Percentiles rank a stretch among this genome's conserved stretches.
These are phyloP conservation scores for Salix exigua DNA, from an alignment of 345 rosid species.

Conservation along the genomic window DNA sequence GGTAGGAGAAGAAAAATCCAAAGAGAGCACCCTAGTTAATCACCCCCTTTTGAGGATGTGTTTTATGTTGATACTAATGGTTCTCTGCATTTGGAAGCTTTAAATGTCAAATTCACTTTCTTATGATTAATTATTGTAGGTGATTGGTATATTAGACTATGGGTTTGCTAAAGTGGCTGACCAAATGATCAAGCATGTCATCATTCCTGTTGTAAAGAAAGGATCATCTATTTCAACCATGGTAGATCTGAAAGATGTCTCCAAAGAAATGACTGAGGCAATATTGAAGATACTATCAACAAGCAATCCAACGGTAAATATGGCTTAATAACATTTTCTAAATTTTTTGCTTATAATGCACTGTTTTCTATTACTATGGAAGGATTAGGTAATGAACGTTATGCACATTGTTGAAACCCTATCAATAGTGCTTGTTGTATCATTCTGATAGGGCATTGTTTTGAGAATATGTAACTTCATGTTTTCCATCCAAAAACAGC, in stretches of 20 bases:
- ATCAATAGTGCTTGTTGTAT: not conserved
- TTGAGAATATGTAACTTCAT: not conserved
- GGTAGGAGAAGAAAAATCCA: no score
- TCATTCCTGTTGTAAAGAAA: conserved; percentile 64
- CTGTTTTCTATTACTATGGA: not conserved
- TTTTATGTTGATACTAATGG: not conserved
- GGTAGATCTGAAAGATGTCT: conserved; percentile 47
- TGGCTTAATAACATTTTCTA: not conserved
- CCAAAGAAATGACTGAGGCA: conserved; percentile 48
- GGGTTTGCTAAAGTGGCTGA: conserved; percentile 91
- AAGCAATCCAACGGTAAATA: conserved; percentile 46
- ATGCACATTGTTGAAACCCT: not conserved
- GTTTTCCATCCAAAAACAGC: not conserved
- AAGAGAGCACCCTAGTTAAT: no score
- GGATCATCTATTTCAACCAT: conserved; percentile 45
- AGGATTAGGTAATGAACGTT: no score
- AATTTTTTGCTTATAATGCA: not conserved
- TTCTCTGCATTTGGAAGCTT: not conserved
- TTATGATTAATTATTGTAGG: conserved; percentile 42
- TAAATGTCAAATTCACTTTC: not conserved
- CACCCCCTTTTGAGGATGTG: no score
- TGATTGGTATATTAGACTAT: conserved; percentile 73
- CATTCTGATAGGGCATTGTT: not conserved
- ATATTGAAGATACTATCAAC: conserved; percentile 48
- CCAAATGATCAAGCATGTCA: conserved; percentile 71